Percentiles rank a stretch among this genome's conserved stretches.
These are phyloP conservation scores for Arthroderma uncinatum DNA, from an alignment of 2,329 filamentous ascomycete genomes.

Conservation along the genomic window DNA sequence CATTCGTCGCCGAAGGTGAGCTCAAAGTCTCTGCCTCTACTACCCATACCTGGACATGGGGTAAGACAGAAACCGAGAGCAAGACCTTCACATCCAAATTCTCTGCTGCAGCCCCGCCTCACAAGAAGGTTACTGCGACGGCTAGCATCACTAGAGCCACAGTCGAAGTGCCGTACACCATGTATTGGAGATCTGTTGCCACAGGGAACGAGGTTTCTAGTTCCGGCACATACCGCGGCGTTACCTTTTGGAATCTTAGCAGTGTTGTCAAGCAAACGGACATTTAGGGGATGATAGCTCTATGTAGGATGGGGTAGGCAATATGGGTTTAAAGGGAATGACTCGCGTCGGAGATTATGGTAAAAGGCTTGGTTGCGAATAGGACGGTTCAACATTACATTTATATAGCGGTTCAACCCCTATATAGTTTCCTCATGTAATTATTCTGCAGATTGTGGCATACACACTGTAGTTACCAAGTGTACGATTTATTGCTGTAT, in stretches of 20 bases:
- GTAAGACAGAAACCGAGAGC: not conserved
- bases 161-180: not conserved
- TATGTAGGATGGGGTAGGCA: no score
- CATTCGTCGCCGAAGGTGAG: not conserved
- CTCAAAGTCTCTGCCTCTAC: not conserved
- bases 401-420: no score
- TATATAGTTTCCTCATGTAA: no score
- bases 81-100: not conserved
- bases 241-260: not conserved
- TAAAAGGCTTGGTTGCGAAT: no score
- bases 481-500: no score
- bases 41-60: not conserved
- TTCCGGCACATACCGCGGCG: not conserved
- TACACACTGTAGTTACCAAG: no score
- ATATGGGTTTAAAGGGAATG: no score
- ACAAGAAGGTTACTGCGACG: not conserved
- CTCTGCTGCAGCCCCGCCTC: not conserved
- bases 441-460: no score
- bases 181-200: not conserved
- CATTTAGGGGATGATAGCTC: not conserved
- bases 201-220: not conserved
- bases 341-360: no score
- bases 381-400: no score
- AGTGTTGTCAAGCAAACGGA: not conserved
- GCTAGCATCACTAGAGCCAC: not conserved